Base-by-base conservation (phyloP, 208 protist species). In the Lotmaria passim region DNA sequence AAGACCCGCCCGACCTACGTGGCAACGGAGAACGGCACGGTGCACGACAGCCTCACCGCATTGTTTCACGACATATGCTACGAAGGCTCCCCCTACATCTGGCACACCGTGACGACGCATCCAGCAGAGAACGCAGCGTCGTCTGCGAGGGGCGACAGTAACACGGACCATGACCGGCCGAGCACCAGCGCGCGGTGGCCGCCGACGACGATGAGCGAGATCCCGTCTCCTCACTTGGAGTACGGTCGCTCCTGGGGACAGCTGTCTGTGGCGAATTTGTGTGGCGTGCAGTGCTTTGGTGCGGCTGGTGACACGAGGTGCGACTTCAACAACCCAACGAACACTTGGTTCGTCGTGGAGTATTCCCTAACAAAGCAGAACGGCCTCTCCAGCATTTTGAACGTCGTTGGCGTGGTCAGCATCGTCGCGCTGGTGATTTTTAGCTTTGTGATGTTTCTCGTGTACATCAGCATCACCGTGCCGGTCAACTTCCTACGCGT, bases 391-490 rank as follows among this genome's bases (percentile, higher is more conserved):
- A 61, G 28, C 36, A 71, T 73, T 48, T 58, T 85, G 47, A 79
- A 62, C 10, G 69, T 80, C 12, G 74, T 89, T 12, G 76, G 64
- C 8, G 58, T 64, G 7, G 55, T 95, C 43, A 85, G 81, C 70
- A 81, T 85, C 38, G 56, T 78, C 19, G 83, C 81, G 28, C 66
- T 90, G 5, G 47, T 88, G 15, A 28, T 93, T 39, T 91, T 93
- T 53, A 78, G 78, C 23, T 43, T 80, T 38, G 73, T 93, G 23
- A 41, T 92, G 50, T 41, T 84, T 7, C 48, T 90, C 46, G 75
- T 74, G 23, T 93, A 93, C 73, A 28, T 93, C 56, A 92, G 88
- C 65, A 87, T 96, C 48, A 86, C 76, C 48, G 75, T 86, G 17
- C 91, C 91, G 3, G 71, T 96, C 2, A 57, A 87, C 56, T 82